phyloP scores from a whole-genome alignment of 2,329 filamentous ascomycete genomes.

The Colletotrichum abscissum region DNA sequence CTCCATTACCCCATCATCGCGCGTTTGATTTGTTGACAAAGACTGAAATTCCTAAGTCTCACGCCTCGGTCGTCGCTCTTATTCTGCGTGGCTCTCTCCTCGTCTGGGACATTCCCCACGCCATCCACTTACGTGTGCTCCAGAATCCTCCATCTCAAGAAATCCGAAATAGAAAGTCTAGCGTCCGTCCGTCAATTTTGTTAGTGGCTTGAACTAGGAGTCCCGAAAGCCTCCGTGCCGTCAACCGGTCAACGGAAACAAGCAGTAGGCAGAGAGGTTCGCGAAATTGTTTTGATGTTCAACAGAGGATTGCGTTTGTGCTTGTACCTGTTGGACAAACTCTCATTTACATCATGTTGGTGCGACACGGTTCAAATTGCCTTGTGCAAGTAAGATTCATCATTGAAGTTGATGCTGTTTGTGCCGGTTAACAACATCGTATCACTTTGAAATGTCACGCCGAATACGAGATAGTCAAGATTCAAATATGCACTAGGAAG shows the following conservation, averaged over 20 bases:
- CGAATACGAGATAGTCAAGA: neutral
- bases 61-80: neutral
- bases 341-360: neutral
- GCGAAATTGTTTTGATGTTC: neutral
- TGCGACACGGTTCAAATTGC: neutral
- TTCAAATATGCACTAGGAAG: neutral
- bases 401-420: neutral
- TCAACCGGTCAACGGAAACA: neutral
- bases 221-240: neutral
- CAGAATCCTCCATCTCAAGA: neutral
- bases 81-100: neutral
- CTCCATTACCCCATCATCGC: neutral
- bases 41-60: neutral
- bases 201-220: neutral
- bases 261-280: neutral
- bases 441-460: neutral
- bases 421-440: neutral
- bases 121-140: neutral
- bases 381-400: too few relatives aligned
- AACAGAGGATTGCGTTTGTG: neutral
- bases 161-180: neutral
- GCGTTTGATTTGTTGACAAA: neutral
- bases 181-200: neutral
- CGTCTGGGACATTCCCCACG: neutral
- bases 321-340: neutral